Evolutionary conservation across 2,329 filamentous ascomycete species (phyloP).

Genomic region (Magnaporthiopsis rhizophila): DNA sequence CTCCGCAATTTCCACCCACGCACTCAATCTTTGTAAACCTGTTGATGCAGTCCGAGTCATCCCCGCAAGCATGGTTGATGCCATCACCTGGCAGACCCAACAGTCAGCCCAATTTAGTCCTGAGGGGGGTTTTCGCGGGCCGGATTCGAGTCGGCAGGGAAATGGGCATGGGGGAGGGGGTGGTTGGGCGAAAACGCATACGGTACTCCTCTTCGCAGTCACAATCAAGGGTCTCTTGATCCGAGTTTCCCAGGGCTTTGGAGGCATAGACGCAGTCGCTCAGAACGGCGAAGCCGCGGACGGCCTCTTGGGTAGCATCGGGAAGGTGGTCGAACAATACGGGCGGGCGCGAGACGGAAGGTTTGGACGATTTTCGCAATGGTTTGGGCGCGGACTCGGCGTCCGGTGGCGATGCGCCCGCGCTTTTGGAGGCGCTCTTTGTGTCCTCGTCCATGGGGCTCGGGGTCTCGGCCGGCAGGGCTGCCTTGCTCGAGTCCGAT

Average conservation of each 20-base stretch:
- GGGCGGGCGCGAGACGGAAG: slow-evolving; percentile 50
- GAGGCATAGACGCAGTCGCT: slow-evolving; percentile 83
- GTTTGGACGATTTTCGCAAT: slow-evolving; percentile 66
- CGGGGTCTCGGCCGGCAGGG: slow-evolving; percentile 25
- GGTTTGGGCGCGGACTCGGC: slow-evolving; percentile 57
- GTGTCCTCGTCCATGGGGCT: slow-evolving; percentile 35
- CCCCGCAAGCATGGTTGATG: slow-evolving; percentile 79
- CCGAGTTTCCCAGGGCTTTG: slow-evolving; percentile 83
- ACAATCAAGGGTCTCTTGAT: slow-evolving; percentile 85
- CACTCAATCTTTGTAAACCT: slow-evolving; percentile 98
- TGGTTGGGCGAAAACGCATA: slow-evolving; percentile 43
- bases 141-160: neutral
- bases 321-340: slow-evolving; percentile 64
- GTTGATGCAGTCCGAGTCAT: slow-evolving; percentile 98
- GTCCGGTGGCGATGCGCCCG: slow-evolving; percentile 34
- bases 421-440: slow-evolving; percentile 23
- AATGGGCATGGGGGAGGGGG: neutral
- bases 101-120: slow-evolving; percentile 8
- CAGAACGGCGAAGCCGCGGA: slow-evolving; percentile 70
- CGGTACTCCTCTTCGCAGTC: slow-evolving; percentile 93
- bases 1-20: slow-evolving; percentile 70
- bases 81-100: slow-evolving; percentile 39
- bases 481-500: neutral
- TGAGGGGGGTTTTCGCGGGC: neutral
- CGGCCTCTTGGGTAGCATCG: slow-evolving; percentile 71